Conservation (phyloP, 345 rosid species). For the Rhodamnia argentea region DNA sequence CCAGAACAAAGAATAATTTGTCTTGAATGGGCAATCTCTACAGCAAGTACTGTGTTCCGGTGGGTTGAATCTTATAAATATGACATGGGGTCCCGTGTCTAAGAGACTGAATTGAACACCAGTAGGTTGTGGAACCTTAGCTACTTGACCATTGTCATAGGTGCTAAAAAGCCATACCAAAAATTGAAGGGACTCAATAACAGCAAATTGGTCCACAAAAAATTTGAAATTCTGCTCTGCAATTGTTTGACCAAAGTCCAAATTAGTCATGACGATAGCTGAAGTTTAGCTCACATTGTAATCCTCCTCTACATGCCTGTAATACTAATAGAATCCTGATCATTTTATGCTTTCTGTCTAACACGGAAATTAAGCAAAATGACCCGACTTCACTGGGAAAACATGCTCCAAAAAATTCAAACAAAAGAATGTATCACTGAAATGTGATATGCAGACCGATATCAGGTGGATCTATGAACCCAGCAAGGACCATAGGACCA, state of each 20-base stretch:
- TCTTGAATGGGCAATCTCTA: neutral
- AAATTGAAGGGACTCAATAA: neutral
- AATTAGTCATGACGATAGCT: neutral
- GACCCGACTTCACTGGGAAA: neutral
- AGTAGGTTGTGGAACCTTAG: neutral
- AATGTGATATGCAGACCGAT: constrained; percentile 15
- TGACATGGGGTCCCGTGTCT: neutral
- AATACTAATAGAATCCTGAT: neutral
- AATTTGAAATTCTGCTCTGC: neutral
- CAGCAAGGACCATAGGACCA: constrained; percentile 28
- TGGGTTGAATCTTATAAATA: neutral
- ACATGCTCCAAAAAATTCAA: neutral
- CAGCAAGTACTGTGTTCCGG: too few relatives aligned
- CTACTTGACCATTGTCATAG: neutral
- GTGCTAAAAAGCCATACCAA: neutral
- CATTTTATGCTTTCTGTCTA: neutral
- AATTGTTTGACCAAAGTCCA: neutral
- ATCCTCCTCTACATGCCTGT: neutral
- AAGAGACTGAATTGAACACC: neutral
- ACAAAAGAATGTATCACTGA: neutral
- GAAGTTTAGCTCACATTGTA: neutral
- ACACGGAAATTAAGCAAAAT: neutral
- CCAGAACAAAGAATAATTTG: neutral
- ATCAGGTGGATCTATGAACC: constrained; percentile 39
- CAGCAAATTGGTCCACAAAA: neutral